Base-by-base conservation (phyloP, 2,329 filamentous ascomycete species). In the Bimuria novae-zelandiae region DNA sequence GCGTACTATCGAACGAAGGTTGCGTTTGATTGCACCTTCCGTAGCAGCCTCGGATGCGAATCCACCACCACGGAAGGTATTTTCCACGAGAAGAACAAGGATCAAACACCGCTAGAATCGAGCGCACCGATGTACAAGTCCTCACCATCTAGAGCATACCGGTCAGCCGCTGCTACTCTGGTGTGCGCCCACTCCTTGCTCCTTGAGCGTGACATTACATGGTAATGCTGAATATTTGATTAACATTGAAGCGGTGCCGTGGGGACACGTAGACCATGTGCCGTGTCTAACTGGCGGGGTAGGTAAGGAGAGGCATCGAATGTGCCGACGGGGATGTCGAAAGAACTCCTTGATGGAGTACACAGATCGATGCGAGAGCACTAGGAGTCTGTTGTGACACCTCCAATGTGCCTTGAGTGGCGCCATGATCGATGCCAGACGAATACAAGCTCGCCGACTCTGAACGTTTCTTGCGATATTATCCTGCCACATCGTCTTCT, bases 91-190 rank as follows among this genome's bases (percentile, higher is more conserved):
- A 0, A 77, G 78, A 5, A 80, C 80, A 30, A 80, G 72, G 19
- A 84, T 67, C 83, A 82, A 84, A 1, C 65, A 56, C 79, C 80
- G 0, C 63, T 61, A 35, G 75, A 73, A 52, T 79, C 79, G 14
- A 85, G 75, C 0, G 79, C 80, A 60, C 84, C 79, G 0, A 84
- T 70, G 0, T 82, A 79, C 33, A 76, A 71, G 3, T 82, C 79
- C 79, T 77, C 0, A 80, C 83, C 6, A 83, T 81, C 64, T 87
- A 85, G 1, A 84, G 78, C 3, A 87, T 77, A 56, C 87, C 86
- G 0, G 84, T 87, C 74, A 84, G 83, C 82, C 84, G 0, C 82
- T 85, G 0, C 80, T 85, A 64, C 85, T 82, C 61, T 86, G 86
- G 70, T 86, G 84, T 0, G 84, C 80, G 0, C 84, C 84, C 1